A percentile compares a stretch with the other conserved stretches of the same genome.
These are phyloP conservation scores for Trichaptum fuscoviolaceum DNA, from an alignment of 768 basidiomycete species.

Conservation along the genomic window DNA sequence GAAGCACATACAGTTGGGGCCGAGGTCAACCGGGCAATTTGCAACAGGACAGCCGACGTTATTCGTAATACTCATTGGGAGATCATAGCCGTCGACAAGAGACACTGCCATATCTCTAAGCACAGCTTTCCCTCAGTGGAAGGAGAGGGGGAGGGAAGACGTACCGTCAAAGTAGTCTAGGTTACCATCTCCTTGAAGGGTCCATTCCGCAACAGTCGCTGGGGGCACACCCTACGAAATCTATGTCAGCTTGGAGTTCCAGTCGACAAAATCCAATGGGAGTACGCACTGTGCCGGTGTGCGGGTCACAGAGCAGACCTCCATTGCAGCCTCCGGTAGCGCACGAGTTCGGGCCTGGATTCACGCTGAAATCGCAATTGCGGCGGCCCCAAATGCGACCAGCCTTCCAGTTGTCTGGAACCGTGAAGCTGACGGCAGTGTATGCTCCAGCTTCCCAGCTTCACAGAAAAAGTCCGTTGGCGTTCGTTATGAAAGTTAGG, in stretches of 20 bases:
- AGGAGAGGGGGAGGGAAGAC: slow-evolving; percentile 1
- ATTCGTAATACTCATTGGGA: slow-evolving; percentile 55
- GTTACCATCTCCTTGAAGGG: slow-evolving; percentile 20
- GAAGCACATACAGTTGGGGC: slow-evolving; percentile 23
- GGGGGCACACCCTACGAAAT: slow-evolving; percentile 27
- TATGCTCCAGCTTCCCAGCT: slow-evolving; percentile 27
- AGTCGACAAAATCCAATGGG: not conserved
- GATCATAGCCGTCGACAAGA: slow-evolving; percentile 33
- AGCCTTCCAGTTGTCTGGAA: slow-evolving; percentile 34
- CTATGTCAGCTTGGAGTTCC: not conserved
- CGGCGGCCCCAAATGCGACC: slow-evolving; percentile 38
- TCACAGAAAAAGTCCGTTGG: not conserved
- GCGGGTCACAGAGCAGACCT: slow-evolving; percentile 31
- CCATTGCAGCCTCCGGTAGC: slow-evolving; percentile 36
- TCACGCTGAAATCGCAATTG: slow-evolving; percentile 31
- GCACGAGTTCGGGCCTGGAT: slow-evolving; percentile 30
- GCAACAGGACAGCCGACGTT: slow-evolving; percentile 49
- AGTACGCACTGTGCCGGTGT: slow-evolving; percentile 30
- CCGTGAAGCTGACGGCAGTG: slow-evolving; percentile 24
- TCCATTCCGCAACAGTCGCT: slow-evolving; percentile 32
- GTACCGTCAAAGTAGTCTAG: slow-evolving; percentile 30
- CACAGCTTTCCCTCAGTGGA: not conserved
- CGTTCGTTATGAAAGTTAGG: not conserved
- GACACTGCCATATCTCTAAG: slow-evolving; percentile 18
- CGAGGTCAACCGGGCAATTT: slow-evolving; percentile 32